phyloP scores from a whole-genome alignment of 75 land plant genomes.

The Sequoia sempervirens region DNA sequence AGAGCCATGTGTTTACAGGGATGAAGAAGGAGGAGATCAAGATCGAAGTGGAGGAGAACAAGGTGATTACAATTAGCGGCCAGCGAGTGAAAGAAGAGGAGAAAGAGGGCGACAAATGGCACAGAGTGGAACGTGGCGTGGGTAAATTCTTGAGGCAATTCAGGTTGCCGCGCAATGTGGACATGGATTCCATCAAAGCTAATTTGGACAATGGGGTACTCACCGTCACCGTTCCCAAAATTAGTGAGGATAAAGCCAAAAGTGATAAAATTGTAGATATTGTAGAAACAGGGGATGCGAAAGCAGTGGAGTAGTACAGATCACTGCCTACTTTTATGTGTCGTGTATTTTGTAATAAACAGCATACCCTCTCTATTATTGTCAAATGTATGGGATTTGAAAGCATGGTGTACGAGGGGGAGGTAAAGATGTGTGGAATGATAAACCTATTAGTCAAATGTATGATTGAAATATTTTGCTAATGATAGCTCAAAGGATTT shows the following conservation, averaged over 20 bases:
- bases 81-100: constrained; percentile 19
- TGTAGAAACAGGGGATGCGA: background rate
- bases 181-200: constrained; percentile 22
- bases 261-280: background rate
- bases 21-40: constrained; percentile 29
- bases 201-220: constrained; percentile 22
- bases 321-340: too few relatives aligned
- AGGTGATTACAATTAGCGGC: constrained; percentile 12
- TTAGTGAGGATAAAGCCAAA: background rate
- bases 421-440: too few relatives aligned
- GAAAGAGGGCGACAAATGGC: constrained; percentile 21
- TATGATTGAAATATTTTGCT: too few relatives aligned
- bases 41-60: constrained; percentile 19
- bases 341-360: too few relatives aligned
- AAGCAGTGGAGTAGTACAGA: too few relatives aligned
- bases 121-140: constrained; percentile 15
- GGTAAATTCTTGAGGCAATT: constrained; percentile 20
- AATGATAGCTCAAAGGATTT: too few relatives aligned
- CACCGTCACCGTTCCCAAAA: constrained; percentile 17
- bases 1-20: background rate
- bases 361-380: too few relatives aligned
- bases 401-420: too few relatives aligned
- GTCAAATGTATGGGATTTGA: too few relatives aligned
- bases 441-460: too few relatives aligned
- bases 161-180: constrained; percentile 13